phyloP scores from a whole-genome alignment of 179 eudicot species.

The Patellifolia procumbens region DNA sequence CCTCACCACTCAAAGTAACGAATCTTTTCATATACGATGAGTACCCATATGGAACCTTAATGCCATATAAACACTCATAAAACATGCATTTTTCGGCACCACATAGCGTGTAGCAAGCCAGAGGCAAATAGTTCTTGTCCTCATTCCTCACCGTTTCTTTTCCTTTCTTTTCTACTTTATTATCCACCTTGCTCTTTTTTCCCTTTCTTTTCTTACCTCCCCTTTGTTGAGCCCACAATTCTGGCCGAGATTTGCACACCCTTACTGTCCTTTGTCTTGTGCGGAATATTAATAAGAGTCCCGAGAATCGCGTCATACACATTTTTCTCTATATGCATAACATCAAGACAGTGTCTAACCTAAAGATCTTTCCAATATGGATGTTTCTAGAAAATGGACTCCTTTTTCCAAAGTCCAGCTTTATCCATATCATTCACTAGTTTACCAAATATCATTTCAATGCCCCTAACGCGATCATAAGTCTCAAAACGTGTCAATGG shows the following conservation, averaged over 20 bases:
- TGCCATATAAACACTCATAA: neutral
- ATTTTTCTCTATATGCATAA: too few species aligned
- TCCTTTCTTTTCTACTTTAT: neutral
- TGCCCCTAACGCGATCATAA: neutral
- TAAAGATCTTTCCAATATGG: neutral
- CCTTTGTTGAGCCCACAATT: neutral
- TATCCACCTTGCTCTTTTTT: too few species aligned
- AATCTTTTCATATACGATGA: neutral
- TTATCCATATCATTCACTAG: too few species aligned
- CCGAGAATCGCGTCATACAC: neutral
- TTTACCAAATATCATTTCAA: neutral
- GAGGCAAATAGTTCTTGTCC: neutral
- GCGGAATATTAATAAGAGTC: slow-evolving; percentile 2
- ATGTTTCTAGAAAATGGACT: neutral
- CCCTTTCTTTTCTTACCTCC: neutral
- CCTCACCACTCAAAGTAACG: neutral
- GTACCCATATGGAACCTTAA: slow-evolving; percentile 6
- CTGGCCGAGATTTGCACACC: neutral
- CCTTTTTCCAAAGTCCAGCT: neutral
- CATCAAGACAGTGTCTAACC: neutral
- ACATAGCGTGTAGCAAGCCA: slow-evolving; percentile 9
- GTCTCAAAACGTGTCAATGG: neutral
- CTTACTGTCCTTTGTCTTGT: neutral
- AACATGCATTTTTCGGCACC: neutral
- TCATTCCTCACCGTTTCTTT: neutral